Evolutionary conservation across 1,284 basidiomycete species (phyloP), one percentile per base, ranked within the genome.

Genomic region (Fomitopsis pinicola): DNA sequence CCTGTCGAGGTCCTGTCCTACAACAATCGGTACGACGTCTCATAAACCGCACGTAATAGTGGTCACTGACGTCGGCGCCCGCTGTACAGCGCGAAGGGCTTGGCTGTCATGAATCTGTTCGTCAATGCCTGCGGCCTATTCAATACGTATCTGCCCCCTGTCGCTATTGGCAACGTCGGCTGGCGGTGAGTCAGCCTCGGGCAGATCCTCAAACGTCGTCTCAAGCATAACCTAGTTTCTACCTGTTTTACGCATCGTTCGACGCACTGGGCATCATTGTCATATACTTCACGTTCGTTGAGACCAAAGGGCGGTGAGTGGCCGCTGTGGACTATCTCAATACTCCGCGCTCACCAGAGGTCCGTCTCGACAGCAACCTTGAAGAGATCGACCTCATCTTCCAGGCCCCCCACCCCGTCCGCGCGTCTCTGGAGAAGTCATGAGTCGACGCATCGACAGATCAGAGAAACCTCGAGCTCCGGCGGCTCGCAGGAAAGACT

Each of bases 221-320:
- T 42, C 17, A 44, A 56, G 3, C 40, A 50, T 56, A 5, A 19
- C n/a, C 14, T 15, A 62, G 61, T 22, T 62, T 68, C 52, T 68
- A 68, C 54, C 63, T 67, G 44, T 65, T 68, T 59, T 68, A 68
- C 36, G 62, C 64, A 28, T 46, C 61, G 22, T 68, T 64, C 62
- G 67, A 68, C 45, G 67, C 67, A 1, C 54, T 68, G 5, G 67
- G 67, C 4, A 62, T 63, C 36, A 14, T 65, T n/a, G 67, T 68
- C n/a, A 68, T 68, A n/a, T 68, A 67, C 53, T 54, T 67, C 35
- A 67, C 67, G n/a, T 68, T 68, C 57, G 66, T 68, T 26, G 67
- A 68, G 62, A 68, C 67, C 12, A 68, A 67, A 38, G 67, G 67
- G 8, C 57, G 61, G 61, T 62, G 44, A 33, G 61, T 56, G 14